Base-by-base conservation (phyloP, 2,329 filamentous ascomycete genomes). In the Fusarium sp. region DNA sequence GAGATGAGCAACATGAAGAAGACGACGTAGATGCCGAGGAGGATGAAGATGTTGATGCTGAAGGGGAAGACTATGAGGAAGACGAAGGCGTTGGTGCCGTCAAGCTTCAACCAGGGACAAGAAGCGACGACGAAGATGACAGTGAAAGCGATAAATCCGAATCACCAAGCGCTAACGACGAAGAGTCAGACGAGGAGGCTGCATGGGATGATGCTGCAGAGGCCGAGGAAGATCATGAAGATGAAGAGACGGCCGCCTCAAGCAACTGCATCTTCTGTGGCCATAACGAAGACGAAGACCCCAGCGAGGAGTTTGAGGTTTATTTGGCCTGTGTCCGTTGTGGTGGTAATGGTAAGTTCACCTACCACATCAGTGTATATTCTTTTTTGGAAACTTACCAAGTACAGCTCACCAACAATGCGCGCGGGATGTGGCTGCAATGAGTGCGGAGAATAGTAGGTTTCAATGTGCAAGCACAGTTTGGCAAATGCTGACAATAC, bases 381-480 rank as follows among this genome's bases (percentile, higher is more conserved):
- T 46, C 12, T 21, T 42, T 44, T 16, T 31, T 35, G 25, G 15
- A 33, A 10, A 33, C 83, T 86, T 77, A 88, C 79, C 72, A 64
- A 82, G 78, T 84, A 79, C 84, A 97, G 95, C 94, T 78, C 95
- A 98, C 85, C 91, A 92, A 81, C 92, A 96, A 87, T 98, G 95
- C 83, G 95, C 94, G 65, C 90, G 92, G 79, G 89, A 92, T 79
- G 89, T 90, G 83, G 81, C 76, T 23, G 80, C 81, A 18, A 77
- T 82, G 77, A 81, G 74, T 29, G 77, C 79, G 52, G 66, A 76
- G 27, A 81, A 81, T 29, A 72, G 81, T 82, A 66, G 63, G 79
- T 73, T 10, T 5, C 12, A 19, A 12, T n/a, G 41, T 11, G 15
- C 25, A 10, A 21, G 7, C 7, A 11, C 45, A 31, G 15, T 39